Evolutionary conservation across 805 yeast genomes (phyloP), one percentile per base, ranked within the genome.

Genomic region (Pichia kluyveri): DNA sequence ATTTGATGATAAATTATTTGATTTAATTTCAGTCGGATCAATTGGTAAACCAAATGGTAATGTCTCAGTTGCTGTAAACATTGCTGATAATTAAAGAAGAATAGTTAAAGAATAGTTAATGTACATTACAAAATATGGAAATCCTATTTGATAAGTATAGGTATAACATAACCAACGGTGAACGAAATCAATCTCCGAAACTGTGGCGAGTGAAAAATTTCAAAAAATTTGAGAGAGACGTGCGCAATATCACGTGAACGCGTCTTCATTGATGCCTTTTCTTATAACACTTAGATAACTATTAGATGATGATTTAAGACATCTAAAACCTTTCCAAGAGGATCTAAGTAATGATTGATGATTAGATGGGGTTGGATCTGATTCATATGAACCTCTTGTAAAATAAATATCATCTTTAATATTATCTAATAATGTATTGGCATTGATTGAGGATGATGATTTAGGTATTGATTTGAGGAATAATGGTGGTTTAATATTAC

Each of bases 21-120:
- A 77, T 42, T 67, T 69, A 41, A 81, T 58, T 37, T 69, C 65
- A 45, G 66, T 65, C 9, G 85, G 83, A 59, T 80, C 83, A 19
- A 73, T 67, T n/a, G 80, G 71, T 23, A 76, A 56, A 9, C 85
- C 87, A 61, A 82, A 83, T 9, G 88, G 87, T 43, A 73, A 65
- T 31, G 68, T 62, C 36, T 60, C 55, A 14, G 72, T 67, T 19
- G 74, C 71, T 30, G 72, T 64, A 44, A 14, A 31, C 52, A 30
- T 49, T 42, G 9, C 45, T 47, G 47, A 50, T n/a, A n/a, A n/a
- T n/a, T n/a, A n/a, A n/a, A n/a, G n/a, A n/a, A n/a, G n/a, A n/a
- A n/a, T n/a, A n/a, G n/a, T n/a, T n/a, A n/a, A n/a, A n/a, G n/a
- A n/a, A n/a, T n/a, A n/a, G n/a, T n/a, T n/a, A n/a, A n/a, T n/a